phyloP scores from a whole-genome alignment of 306 rosid genomes.

The Sindora glabra region DNA sequence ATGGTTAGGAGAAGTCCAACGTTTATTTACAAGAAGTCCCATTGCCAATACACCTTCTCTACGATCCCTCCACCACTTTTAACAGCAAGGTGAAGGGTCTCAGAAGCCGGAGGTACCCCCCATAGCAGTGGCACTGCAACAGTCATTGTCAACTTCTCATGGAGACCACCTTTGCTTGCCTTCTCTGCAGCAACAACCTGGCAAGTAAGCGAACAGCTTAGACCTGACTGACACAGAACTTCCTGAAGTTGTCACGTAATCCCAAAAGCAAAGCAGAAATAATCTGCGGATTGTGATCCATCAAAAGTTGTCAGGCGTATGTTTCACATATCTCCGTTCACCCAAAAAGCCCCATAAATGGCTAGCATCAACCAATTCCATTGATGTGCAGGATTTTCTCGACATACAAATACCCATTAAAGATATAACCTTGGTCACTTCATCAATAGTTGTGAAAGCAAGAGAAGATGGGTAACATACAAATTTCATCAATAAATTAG shows the following conservation, averaged over 20 bases:
- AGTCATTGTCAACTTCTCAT: conserved; percentile 91
- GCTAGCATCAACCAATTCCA: neutral
- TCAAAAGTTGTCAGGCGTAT: too few relatives aligned
- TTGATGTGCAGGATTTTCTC: neutral
- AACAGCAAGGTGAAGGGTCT: conserved; percentile 92
- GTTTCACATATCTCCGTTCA: too few relatives aligned
- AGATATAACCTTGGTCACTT: neutral
- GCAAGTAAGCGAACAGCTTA: neutral
- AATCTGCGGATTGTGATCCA: neutral
- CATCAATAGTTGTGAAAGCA: neutral
- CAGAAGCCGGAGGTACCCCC: conserved; percentile 98
- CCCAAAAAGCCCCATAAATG: neutral
- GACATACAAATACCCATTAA: neutral
- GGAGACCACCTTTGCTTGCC: conserved; percentile 77
- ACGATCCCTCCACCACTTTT: conserved; percentile 98
- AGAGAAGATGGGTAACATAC: neutral
- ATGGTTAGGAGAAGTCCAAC: conserved; percentile 46
- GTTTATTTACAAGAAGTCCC: conserved; percentile 71
- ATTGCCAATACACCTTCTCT: conserved; percentile 94
- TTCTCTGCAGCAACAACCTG: conserved; percentile 89
- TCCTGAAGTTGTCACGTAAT: neutral
- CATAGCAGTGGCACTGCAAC: conserved; percentile 96
- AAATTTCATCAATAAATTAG: neutral
- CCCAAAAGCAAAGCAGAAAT: neutral
- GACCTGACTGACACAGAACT: neutral